These are phyloP conservation scores for Penicillium aurantiogriseum DNA, from an alignment of 2,329 filamentous ascomycete genomes.

Conservation along the genomic window DNA sequence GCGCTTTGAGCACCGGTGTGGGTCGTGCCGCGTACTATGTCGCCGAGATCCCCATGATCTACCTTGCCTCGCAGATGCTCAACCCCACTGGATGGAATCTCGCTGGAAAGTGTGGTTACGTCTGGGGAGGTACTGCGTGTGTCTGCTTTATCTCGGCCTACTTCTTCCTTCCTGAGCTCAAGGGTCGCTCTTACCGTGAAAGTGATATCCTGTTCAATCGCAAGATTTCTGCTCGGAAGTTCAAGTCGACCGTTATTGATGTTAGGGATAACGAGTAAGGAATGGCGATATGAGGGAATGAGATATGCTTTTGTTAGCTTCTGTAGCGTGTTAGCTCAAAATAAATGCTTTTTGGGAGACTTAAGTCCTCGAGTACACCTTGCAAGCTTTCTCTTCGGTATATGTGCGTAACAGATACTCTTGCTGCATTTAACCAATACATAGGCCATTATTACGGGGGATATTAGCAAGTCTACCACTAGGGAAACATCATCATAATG, in stretches of 20 bases:
- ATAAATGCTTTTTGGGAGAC: not conserved
- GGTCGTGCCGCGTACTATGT: slow-evolving; percentile 45
- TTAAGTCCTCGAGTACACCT: not conserved
- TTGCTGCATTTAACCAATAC: not conserved
- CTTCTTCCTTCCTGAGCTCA: slow-evolving; percentile 48
- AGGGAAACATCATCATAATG: not conserved
- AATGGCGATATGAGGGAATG: not conserved
- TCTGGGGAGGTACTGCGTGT: slow-evolving; percentile 48
- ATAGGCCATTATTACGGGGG: not conserved
- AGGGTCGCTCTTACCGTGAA: slow-evolving; percentile 48
- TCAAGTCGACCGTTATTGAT: slow-evolving; percentile 47
- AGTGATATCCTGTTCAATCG: slow-evolving; percentile 48
- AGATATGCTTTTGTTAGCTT: not conserved
- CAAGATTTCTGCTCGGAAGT: slow-evolving; percentile 44
- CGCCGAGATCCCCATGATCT: slow-evolving; percentile 46
- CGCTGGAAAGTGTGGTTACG: slow-evolving; percentile 49
- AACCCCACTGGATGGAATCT: slow-evolving; percentile 44
- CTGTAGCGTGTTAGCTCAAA: not conserved
- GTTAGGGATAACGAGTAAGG: slow-evolving; percentile 44
- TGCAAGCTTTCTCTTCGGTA: not conserved
- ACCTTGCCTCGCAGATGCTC: slow-evolving; percentile 41
- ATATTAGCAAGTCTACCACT: not conserved
- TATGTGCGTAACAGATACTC: not conserved
- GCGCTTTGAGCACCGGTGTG: slow-evolving; percentile 40
- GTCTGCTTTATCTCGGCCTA: slow-evolving; percentile 45